These are phyloP conservation scores for Vitis labrusca DNA, from an alignment of 164 flowering plant genomes.

Conservation along the genomic window DNA sequence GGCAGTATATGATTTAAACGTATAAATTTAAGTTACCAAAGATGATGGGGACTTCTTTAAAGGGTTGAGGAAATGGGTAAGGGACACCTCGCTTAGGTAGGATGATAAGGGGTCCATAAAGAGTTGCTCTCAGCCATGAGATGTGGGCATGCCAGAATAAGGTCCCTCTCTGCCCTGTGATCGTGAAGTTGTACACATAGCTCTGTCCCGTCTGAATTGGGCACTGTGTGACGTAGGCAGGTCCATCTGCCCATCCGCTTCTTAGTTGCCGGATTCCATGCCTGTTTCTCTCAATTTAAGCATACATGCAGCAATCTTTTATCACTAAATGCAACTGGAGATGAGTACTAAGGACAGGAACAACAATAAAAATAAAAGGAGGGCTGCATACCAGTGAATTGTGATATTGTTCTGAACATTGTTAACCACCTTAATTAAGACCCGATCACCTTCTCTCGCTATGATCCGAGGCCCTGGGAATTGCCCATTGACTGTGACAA, in stretches of 20 bases:
- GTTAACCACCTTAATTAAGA: constrained; percentile 29
- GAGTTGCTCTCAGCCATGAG: constrained; percentile 30
- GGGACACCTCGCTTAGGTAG: constrained; percentile 20
- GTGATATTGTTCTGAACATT: constrained; percentile 27
- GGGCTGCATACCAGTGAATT: constrained; percentile 28
- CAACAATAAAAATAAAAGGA: no score
- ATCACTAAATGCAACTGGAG: no score
- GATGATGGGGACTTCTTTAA: constrained; percentile 29
- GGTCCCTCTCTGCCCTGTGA: constrained; percentile 34
- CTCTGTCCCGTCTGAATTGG: constrained; percentile 32
- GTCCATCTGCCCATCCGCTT: constrained; percentile 33
- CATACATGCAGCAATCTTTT: no score
- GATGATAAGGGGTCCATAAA: constrained; percentile 35
- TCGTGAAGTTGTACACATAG: constrained; percentile 30
- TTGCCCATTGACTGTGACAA: constrained; percentile 33
- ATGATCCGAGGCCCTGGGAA: constrained; percentile 32
- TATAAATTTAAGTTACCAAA: constrained; percentile 16
- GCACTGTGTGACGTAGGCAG: constrained; percentile 29
- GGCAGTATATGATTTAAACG: no score
- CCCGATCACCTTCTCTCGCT: constrained; percentile 31
- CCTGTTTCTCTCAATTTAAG: constrained; percentile 11
- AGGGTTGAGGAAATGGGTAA: constrained; percentile 35
- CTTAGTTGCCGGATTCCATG: constrained; percentile 30
- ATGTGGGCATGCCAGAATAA: constrained; percentile 35
- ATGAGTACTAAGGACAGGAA: no score